Base-by-base conservation (phyloP, 106 monocot species). In the Acorus gramineus region DNA sequence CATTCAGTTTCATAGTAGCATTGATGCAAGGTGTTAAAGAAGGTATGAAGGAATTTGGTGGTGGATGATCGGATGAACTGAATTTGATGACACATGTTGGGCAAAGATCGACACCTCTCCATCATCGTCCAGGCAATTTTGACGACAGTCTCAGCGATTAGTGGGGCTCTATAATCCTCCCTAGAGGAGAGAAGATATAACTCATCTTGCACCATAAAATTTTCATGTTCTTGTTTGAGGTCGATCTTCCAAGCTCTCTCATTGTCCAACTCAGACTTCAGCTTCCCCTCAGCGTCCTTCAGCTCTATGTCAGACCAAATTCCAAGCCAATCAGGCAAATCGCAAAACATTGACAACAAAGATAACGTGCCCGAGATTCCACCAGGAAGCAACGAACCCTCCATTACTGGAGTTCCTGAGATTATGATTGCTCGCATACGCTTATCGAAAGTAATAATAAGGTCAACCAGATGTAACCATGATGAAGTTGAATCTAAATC, bases 301-400 rank as follows among this genome's bases (percentile, higher is more conserved):
- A 86, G 75, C 60, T 90, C 90, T 49, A 86, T 76, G 10, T 78
- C 56, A 10, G 83, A 80, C 86, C 90, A 90, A 13, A 81, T 83
- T 52, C 78, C 70, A 57, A 90, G 78, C 85, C 90, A 86, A 58
- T 86, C 74, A 46, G 59, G 46, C 55, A 83, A 72, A 11, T 74
- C 75, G 47, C 62, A 64, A 60, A 86, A 86, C 57, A 83, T 63
- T 51, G 78, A 83, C 63, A 82, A 61, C 43, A 85, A 53, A 3
- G 77, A 73, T 13, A 75, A 47, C 44, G 80, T 67, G 53, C 56
- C 69, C 12, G 66, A 46, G 42, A 73, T 46, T 10, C 52, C 71
- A 47, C 70, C 76, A 53, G 71, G 59, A 7, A 54, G 47, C 44
- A 63, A 42, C 70, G 73, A 42, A 6, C 66, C 14, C 0, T 8